Percentiles rank a stretch among this genome's conserved stretches.
Evolutionary conservation across 1,284 basidiomycete species (phyloP).

Genomic region (Acaromyces ingoldii): DNA sequence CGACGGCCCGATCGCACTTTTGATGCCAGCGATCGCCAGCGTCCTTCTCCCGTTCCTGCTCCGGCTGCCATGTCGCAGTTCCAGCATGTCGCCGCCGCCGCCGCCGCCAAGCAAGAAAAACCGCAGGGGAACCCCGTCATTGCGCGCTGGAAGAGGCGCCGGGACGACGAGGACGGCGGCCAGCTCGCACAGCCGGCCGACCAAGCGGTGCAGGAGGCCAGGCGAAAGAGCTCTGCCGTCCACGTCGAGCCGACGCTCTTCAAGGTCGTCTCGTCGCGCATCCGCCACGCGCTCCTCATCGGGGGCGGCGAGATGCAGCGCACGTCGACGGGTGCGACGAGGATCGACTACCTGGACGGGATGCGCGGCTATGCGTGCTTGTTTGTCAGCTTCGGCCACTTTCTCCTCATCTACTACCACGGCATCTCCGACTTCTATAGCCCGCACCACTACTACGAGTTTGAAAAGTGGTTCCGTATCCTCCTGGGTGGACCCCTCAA

Average conservation of each 20-base stretch:
- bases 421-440: constrained; percentile 21
- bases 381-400: constrained; percentile 41
- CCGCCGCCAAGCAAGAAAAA: neutral
- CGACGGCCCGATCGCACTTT: neutral
- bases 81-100: neutral
- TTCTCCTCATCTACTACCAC: constrained; percentile 40
- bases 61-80: neutral
- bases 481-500: constrained; percentile 26
- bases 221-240: neutral
- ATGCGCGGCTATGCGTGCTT: constrained; percentile 40
- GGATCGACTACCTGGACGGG: constrained; percentile 39
- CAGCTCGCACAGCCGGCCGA: neutral
- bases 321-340: constrained; percentile 2
- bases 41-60: neutral
- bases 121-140: neutral
- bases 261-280: neutral
- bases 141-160: neutral
- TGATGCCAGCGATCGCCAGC: neutral
- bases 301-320: neutral
- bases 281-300: neutral
- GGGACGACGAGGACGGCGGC: neutral
- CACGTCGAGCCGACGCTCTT: neutral
- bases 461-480: constrained; percentile 32
- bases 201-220: neutral
- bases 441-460: constrained; percentile 23